phyloP scores from a whole-genome alignment of 129 eudicot species.

The Helichrysum umbraculigerum region DNA sequence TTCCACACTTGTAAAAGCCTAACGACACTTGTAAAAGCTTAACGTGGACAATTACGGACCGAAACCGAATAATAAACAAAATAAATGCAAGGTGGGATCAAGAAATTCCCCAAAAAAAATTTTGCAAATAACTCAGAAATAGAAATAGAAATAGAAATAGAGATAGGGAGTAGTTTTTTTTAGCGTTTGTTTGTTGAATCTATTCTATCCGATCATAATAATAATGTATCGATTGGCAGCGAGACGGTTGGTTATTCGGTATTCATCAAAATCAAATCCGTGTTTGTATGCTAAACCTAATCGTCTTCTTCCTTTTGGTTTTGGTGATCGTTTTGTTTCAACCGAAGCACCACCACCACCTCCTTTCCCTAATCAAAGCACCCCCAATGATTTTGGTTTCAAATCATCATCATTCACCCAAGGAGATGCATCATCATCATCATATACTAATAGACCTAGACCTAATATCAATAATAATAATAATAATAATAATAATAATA shows the following conservation, averaged over 20 bases:
- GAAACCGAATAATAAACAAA: not conserved
- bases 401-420: constrained; percentile 22
- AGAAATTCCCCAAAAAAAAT: constrained; percentile 9
- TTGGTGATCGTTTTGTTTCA: constrained; percentile 21
- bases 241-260: constrained; percentile 43
- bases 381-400: constrained; percentile 15
- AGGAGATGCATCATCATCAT: constrained; percentile 25
- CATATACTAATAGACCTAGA: not conserved
- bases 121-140: not conserved
- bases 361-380: constrained; percentile 27
- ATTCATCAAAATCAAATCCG: not conserved
- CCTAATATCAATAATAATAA: too few relatives aligned
- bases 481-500: not conserved
- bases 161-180: not conserved
- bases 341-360: constrained; percentile 21
- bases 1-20: too few relatives aligned
- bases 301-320: not conserved
- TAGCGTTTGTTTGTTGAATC: not conserved
- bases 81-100: constrained; percentile 22
- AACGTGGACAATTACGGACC: too few relatives aligned
- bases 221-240: constrained; percentile 68
- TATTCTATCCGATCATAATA: not conserved
- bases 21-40: too few relatives aligned
- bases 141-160: not conserved
- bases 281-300: constrained; percentile 2